Base-by-base conservation (phyloP, 2,329 filamentous ascomycete genomes). In the Tolypocladium ophioglossoides region DNA sequence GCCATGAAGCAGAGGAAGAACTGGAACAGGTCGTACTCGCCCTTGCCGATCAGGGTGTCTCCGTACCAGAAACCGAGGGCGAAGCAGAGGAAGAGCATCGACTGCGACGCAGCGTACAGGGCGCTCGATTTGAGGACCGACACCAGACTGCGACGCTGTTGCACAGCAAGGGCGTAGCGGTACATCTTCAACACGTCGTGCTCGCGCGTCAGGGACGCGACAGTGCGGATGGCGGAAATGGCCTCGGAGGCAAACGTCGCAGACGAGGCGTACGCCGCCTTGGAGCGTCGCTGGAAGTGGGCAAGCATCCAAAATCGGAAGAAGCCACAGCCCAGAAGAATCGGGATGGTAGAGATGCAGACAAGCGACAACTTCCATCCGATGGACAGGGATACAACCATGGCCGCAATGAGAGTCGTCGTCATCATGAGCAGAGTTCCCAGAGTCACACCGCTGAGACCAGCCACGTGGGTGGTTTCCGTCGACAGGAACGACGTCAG, bases 61-160 rank as follows among this genome's bases (percentile, higher is more conserved):
- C 91, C 91, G 63, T 94, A 96, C 89, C 89, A 96, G 75, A 96
- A 96, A 2, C 87, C 90, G 4, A 96, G 81, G 0, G 91, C 91
- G 56, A 94, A 85, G 60, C 86, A 89, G 49, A 91, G 76, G 72
- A 95, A 95, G 57, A 89, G 82, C 55, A 95, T 74, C 0, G 87
- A 91, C 71, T 96, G 91, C 1, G 90, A 89, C 2, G 84, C 80
- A 0, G 91, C 90, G 65, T 95, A 97, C 6, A 96, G 80, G 1
- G 78, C 67, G 12, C 88, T 91, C 0, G 89, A 90, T 63, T 84
- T 86, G 56, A 90, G 68, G 35, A 96, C 81, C 0, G 89, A 94
- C 11, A 78, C 77, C 39, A 95, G 69, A 57, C 87, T 89, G 49
- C 76, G 74, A 53, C 78, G 79, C 51, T 84, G 84, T 67, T 95